Conservation (phyloP, 202 grass and related monocot species). For the Musa balbisiana region DNA sequence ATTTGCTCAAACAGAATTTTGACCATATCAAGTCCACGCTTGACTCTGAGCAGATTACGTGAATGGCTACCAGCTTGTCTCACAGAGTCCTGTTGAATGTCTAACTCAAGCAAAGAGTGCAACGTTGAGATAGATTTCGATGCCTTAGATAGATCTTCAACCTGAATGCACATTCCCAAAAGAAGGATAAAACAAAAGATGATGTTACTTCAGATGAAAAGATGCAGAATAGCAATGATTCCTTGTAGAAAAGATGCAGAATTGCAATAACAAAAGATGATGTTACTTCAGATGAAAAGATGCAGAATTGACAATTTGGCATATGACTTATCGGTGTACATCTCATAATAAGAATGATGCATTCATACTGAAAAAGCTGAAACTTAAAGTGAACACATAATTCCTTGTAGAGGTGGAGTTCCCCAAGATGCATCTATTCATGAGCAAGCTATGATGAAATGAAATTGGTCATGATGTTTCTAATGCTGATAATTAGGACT, state of each 20-base stretch:
- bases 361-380: too few relatives aligned
- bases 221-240: background rate
- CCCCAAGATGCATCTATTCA: background rate
- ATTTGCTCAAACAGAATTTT: conserved; percentile 83
- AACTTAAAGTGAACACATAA: too few relatives aligned
- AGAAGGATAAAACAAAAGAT: background rate
- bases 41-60: conserved; percentile 78
- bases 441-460: background rate
- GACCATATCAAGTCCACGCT: conserved; percentile 82
- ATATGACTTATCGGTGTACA: background rate
- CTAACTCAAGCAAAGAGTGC: conserved; percentile 62
- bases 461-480: background rate
- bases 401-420: too few relatives aligned
- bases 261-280: conserved; percentile 5
- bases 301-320: background rate
- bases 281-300: background rate
- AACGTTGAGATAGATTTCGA: conserved; percentile 64
- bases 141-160: conserved; percentile 62
- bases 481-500: too few relatives aligned
- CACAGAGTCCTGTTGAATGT: conserved; percentile 51
- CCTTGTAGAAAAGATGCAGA: conserved; percentile 1
- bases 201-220: conserved; percentile 4
- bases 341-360: too few relatives aligned
- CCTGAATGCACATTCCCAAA: conserved; percentile 28
- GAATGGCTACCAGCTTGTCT: conserved; percentile 56